Conservation (phyloP, 169 alveolate genomes). For the Cryptosporidium meleagridis region DNA sequence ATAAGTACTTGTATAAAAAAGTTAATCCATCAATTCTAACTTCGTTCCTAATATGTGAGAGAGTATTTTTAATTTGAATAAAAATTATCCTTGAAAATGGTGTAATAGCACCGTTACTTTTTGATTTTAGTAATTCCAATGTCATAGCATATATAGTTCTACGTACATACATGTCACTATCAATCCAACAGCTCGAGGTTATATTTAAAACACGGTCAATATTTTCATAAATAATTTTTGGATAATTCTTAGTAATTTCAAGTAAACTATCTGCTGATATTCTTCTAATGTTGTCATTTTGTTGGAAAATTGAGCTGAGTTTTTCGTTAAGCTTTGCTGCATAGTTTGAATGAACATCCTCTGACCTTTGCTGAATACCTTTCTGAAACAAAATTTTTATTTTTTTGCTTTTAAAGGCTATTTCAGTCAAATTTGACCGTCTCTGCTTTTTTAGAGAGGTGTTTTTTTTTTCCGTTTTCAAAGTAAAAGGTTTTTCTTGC, state of each 20-base stretch:
- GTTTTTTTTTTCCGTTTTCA: background rate
- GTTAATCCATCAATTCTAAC: slow-evolving; percentile 56
- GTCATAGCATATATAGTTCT: slow-evolving; percentile 1
- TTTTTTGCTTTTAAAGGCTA: slow-evolving; percentile 22
- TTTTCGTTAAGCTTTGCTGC: slow-evolving; percentile 19
- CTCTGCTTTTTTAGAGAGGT: background rate
- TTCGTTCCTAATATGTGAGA: slow-evolving; percentile 51
- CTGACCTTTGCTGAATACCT: background rate
- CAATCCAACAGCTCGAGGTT: slow-evolving; percentile 65
- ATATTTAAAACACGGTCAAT: slow-evolving; percentile 45
- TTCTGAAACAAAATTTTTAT: slow-evolving; percentile 35
- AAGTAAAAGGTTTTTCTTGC: background rate
- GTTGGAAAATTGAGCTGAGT: slow-evolving; percentile 40
- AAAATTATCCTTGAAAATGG: slow-evolving; percentile 32
- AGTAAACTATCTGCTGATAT: slow-evolving; percentile 39
- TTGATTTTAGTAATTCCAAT: slow-evolving; percentile 2
- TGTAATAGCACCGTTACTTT: background rate
- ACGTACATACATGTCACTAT: slow-evolving; percentile 23
- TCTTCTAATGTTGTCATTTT: slow-evolving; percentile 45
- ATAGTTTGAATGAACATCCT: slow-evolving; percentile 10
- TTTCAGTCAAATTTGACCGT: slow-evolving; percentile 11
- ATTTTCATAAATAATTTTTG: slow-evolving; percentile 59
- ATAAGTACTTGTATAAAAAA: slow-evolving; percentile 44
- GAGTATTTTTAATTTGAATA: slow-evolving; percentile 52
- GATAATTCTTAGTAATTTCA: slow-evolving; percentile 21